Base-by-base conservation (phyloP, 2,329 filamentous ascomycete genomes). In the Sporothrix phasma region DNA sequence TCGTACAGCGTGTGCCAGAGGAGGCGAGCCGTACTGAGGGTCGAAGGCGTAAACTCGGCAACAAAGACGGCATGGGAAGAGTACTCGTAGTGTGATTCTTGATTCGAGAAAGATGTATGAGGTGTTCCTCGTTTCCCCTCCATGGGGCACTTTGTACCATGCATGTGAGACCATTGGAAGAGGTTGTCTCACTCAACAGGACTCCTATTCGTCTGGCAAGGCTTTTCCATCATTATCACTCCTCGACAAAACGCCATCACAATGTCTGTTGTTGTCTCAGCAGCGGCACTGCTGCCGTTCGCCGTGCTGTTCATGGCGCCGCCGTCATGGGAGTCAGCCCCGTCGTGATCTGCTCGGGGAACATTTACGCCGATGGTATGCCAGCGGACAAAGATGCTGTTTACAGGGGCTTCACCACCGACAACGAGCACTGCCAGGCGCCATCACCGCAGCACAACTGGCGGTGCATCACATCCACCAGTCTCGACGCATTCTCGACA, bases 331-430 rank as follows among this genome's bases (percentile, higher is more conserved):
- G 46, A 31, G 37, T 53, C 17, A 59, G 24, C 46, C 53, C 60
- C 3, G 60, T 65, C 53, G 19, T 65, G 60, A 59, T 54, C 8
- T 65, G 64, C 54, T 46, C 45, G 5, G 26, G 7, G 7, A 63
- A 63, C 29, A 41, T 54, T 13, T 65, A 63, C 19, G 64, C 64
- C 1, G 64, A 65, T 19, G 61, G 61, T 65, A 5, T n/a, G 64
- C 3, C 3, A 6, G 17, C 7, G n/a, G 34, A 37, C 6, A 37
- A 13, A 37, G 15, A 13, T 3, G 10, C 31, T 34, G 31, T 2
- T 34, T 10, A 34, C 6, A 34, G 11, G 11, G 11, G 31, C 11
- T 8, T 11, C 8, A 37, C 2, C 34, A 37, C 8, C 7, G 2
- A n/a, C 7, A 26, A 22, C 17, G 34, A 22, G 17, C 37, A 19